A percentile compares a stretch with the other conserved stretches of the same genome.
These are phyloP conservation scores for Sisymbrium altissimum DNA, from an alignment of 345 rosid species.

Conservation along the genomic window DNA sequence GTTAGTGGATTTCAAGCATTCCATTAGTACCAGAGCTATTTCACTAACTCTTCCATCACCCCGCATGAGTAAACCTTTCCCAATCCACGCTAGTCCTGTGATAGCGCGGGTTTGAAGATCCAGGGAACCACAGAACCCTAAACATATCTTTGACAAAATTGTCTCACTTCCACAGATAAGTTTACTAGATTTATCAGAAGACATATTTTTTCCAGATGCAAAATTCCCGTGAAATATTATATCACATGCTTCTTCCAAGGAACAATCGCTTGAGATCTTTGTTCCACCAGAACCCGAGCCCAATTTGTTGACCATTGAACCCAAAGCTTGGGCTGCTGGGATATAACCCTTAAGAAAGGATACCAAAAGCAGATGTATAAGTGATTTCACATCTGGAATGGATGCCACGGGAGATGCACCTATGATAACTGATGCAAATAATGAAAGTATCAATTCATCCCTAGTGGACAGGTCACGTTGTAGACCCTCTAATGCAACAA, in stretches of 20 bases:
- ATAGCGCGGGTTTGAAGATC: constrained; percentile 57
- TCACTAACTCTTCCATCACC: constrained; percentile 78
- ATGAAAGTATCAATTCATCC: constrained; percentile 68
- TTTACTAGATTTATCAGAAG: constrained; percentile 31
- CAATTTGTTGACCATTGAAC: constrained; percentile 82
- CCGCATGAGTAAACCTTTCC: constrained; percentile 88
- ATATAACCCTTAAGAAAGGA: constrained; percentile 54
- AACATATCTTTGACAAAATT: constrained; percentile 35
- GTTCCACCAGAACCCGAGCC: constrained; percentile 34
- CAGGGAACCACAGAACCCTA: constrained; percentile 34
- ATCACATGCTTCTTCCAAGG: constrained; percentile 69
- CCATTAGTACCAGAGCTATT: constrained; percentile 50
- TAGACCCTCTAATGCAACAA: constrained; percentile 35
- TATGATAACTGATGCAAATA: constrained; percentile 70
- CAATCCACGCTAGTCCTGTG: constrained; percentile 86
- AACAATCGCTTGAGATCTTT: constrained; percentile 36
- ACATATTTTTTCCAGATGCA: constrained; percentile 9
- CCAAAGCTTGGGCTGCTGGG: constrained; percentile 79
- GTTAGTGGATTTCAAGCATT: constrained; percentile 50
- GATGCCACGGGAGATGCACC: constrained; percentile 57
- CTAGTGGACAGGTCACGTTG: constrained; percentile 42
- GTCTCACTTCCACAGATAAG: constrained; percentile 33
- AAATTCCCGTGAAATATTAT: constrained; percentile 43
- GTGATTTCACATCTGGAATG: constrained; percentile 57
- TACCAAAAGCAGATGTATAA: constrained; percentile 42